Evolutionary conservation across 1,284 basidiomycete species (phyloP).

Genomic region (Mrakiaceae sp.): DNA sequence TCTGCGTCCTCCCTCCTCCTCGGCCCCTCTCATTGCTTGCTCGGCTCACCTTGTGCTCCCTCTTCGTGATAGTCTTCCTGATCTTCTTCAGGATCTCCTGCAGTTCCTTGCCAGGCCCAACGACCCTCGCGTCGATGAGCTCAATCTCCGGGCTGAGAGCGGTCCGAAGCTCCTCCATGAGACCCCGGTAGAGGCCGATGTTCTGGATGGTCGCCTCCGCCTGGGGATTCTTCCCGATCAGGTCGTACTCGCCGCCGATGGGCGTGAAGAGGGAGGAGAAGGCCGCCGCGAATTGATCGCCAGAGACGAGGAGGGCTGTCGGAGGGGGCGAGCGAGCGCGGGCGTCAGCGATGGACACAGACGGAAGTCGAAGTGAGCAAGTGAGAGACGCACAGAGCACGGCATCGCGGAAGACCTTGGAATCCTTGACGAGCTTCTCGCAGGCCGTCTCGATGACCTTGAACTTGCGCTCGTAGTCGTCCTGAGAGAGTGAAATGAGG

Average conservation of each 20-base stretch:
- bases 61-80: slow-evolving; percentile 87
- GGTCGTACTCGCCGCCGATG: slow-evolving; percentile 67
- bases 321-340: background rate
- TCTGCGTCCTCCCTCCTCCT: background rate
- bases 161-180: slow-evolving; percentile 46
- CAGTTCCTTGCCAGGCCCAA: slow-evolving; percentile 79
- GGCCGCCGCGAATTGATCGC: slow-evolving; percentile 62
- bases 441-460: slow-evolving; percentile 63
- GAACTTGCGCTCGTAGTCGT: slow-evolving; percentile 69
- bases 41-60: slow-evolving; percentile 75
- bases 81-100: slow-evolving; percentile 76
- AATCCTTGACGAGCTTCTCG: slow-evolving; percentile 86
- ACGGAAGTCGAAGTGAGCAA: background rate
- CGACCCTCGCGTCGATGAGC: slow-evolving; percentile 78
- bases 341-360: slow-evolving; percentile 1
- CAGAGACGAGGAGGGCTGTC: slow-evolving; percentile 66
- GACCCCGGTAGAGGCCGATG: slow-evolving; percentile 55
- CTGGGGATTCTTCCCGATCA: slow-evolving; percentile 66
- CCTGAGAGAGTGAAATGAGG: slow-evolving; percentile 27
- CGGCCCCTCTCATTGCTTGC: background rate
- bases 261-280: slow-evolving; percentile 71
- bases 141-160: slow-evolving; percentile 85
- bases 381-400: slow-evolving; percentile 49
- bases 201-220: slow-evolving; percentile 67
- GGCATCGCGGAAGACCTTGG: slow-evolving; percentile 72